Evolutionary conservation across 164 flowering plant species (phyloP), one percentile per base, ranked within the genome.

Genomic region (Cinnamomum chago): DNA sequence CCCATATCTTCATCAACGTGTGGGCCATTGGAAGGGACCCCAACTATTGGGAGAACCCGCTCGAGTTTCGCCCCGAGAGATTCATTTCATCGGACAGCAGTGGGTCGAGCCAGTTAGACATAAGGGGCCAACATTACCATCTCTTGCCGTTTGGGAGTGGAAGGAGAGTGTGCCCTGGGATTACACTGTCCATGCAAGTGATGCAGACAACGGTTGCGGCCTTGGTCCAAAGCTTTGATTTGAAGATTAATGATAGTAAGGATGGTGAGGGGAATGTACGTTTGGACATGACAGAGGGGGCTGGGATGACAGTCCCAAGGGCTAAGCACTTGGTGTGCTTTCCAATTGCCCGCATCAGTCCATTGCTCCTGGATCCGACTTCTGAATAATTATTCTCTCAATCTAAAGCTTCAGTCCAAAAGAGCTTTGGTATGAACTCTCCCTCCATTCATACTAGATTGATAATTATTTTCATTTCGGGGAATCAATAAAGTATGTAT

Each of bases 71-170:
- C 9, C 76, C 76, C 2, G 76, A 73, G 70, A 73, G 76, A 24
- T 73, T 73, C 58, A 64, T 73, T 17, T 2, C 58, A 5, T 70
- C 70, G 24, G 40, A 74, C 18, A 65, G 17, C 62, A 60, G 51
- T 13, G 65, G 27, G 6, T 13, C 11, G 0, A 28, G 22, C 0
- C 71, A 71, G 47, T 3, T 83, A 11, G 84, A 81, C 23, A 73
- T 82, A 5, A 75, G 78, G 58, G 86, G 86, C 4, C 81, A 79
- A 33, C 74, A 79, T 60, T 84, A 79, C 30, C 79, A 79, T 73
- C 17, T 79, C 0, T 25, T 84, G 64, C 86, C 86, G 1, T 84
- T 83, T n/a, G 86, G 83, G 13, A 71, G 84, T 0, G 84, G 86
- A 9, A 60, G 84, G 27, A 68, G 86, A 50, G 66, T 68, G 3